These are phyloP conservation scores for Amauroascus verrucosus DNA, from an alignment of 2,329 filamentous ascomycete species.

Conservation along the genomic window DNA sequence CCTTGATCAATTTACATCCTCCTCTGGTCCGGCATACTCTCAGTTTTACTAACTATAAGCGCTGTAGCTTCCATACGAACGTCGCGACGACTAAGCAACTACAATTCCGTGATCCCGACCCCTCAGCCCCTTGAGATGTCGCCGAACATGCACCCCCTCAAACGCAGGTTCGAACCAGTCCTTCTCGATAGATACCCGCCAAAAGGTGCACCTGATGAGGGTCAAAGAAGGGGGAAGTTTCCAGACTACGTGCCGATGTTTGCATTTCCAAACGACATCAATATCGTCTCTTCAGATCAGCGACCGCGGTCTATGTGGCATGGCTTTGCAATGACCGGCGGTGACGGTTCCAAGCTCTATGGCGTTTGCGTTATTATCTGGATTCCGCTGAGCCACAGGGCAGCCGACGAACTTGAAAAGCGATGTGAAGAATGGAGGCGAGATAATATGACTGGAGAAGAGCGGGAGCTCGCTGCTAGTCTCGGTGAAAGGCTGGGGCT, in stretches of 20 bases:
- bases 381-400: constrained; percentile 71
- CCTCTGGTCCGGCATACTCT: constrained; percentile 8
- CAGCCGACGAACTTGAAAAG: constrained; percentile 63
- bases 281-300: constrained; percentile 90
- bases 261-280: constrained; percentile 95
- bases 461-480: constrained; percentile 85
- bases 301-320: constrained; percentile 96
- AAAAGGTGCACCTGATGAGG: constrained; percentile 68
- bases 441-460: constrained; percentile 94
- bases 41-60: constrained; percentile 6
- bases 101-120: constrained; percentile 92
- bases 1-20: background rate
- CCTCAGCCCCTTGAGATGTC: constrained; percentile 84
- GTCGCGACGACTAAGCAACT: constrained; percentile 82
- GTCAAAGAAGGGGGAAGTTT: constrained; percentile 70
- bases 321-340: constrained; percentile 94
- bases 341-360: constrained; percentile 83
- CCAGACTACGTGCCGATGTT: constrained; percentile 99
- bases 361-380: constrained; percentile 86
- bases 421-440: constrained; percentile 82
- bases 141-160: constrained; percentile 89
- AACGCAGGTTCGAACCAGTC: constrained; percentile 91
- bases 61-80: constrained; percentile 59
- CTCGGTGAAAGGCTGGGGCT: constrained; percentile 75
- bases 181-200: constrained; percentile 88